phyloP scores from a whole-genome alignment of 805 yeast species.

The Candida nonsorbophila region DNA sequence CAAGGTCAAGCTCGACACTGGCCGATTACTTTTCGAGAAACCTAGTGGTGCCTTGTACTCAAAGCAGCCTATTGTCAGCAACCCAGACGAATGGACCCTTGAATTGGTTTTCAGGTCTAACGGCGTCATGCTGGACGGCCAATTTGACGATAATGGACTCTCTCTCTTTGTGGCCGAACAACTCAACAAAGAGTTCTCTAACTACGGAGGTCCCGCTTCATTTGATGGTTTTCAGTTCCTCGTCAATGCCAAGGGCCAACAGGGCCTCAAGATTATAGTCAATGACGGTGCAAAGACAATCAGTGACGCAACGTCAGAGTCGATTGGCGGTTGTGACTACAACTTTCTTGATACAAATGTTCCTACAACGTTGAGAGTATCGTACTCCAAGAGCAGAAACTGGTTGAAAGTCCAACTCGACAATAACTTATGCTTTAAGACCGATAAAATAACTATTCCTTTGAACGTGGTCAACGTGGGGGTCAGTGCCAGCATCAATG shows the following conservation, averaged over 20 bases:
- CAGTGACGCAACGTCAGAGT: slow-evolving; percentile 21
- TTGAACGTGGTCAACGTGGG: slow-evolving; percentile 44
- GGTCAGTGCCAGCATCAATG: slow-evolving; percentile 37
- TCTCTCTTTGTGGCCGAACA: slow-evolving; percentile 40
- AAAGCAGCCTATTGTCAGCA: slow-evolving; percentile 9
- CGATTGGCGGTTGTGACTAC: slow-evolving; percentile 54
- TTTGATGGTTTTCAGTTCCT: slow-evolving; percentile 64
- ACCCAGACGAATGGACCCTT: slow-evolving; percentile 43
- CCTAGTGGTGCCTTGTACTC: slow-evolving; percentile 20
- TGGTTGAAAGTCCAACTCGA: slow-evolving; percentile 65
- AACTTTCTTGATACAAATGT: slow-evolving; percentile 63
- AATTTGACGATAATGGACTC: slow-evolving; percentile 45
- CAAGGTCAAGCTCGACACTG: slow-evolving; percentile 88
- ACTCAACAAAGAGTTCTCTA: slow-evolving; percentile 12
- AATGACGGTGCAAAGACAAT: slow-evolving; percentile 50
- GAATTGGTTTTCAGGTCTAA: slow-evolving; percentile 61
- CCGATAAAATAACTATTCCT: slow-evolving; percentile 48
- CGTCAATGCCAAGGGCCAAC: slow-evolving; percentile 45
- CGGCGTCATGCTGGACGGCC: slow-evolving; percentile 32
- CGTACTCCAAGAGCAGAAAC: slow-evolving; percentile 43
- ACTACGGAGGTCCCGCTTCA: slow-evolving; percentile 48
- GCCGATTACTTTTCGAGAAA: slow-evolving; percentile 20
- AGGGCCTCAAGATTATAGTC: slow-evolving; percentile 52
- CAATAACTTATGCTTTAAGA: slow-evolving; percentile 65
- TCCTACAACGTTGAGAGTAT: slow-evolving; percentile 63